Percentiles rank a stretch among this genome's conserved stretches.
phyloP scores from a whole-genome alignment of 495 filamentous ascomycete genomes.

The Filosporella fistucella region DNA sequence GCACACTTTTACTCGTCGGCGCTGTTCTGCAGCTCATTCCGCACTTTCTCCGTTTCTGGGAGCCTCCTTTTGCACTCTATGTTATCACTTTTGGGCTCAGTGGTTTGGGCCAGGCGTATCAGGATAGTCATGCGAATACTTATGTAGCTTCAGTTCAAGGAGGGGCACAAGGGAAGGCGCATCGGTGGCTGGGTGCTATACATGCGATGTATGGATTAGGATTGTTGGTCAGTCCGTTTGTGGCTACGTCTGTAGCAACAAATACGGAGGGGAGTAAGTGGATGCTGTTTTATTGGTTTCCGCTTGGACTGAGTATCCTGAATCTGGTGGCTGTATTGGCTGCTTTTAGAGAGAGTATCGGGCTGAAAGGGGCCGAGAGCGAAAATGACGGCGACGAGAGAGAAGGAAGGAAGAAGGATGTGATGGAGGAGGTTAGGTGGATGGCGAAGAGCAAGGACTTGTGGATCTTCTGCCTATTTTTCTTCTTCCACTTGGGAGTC shows the following conservation, averaged over 20 bases:
- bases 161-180: too few species aligned
- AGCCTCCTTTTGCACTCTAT: conserved; percentile 43
- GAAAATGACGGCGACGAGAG: not conserved
- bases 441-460: conserved; percentile 28
- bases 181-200: conserved; percentile 53
- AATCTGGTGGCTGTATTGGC: conserved; percentile 33
- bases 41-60: conserved; percentile 43
- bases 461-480: conserved; percentile 46
- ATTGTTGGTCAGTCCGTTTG: conserved; percentile 44
- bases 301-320: conserved; percentile 33
- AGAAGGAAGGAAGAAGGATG: not conserved
- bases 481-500: conserved; percentile 44
- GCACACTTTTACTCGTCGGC: conserved; percentile 43
- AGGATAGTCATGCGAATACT: conserved; percentile 50
- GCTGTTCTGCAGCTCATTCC: conserved; percentile 40
- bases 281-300: conserved; percentile 40
- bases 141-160: conserved; percentile 40
- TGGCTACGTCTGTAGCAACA: conserved; percentile 41
- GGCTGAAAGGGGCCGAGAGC: not conserved
- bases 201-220: conserved; percentile 52
- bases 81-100: conserved; percentile 42
- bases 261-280: conserved; percentile 24
- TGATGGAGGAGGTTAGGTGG: conserved; percentile 19
- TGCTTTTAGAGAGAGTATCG: conserved; percentile 35
- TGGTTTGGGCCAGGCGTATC: conserved; percentile 44